Evolutionary conservation across 768 basidiomycete genomes (phyloP), one percentile per base, ranked within the genome.

Genomic region (Suillus lakei): DNA sequence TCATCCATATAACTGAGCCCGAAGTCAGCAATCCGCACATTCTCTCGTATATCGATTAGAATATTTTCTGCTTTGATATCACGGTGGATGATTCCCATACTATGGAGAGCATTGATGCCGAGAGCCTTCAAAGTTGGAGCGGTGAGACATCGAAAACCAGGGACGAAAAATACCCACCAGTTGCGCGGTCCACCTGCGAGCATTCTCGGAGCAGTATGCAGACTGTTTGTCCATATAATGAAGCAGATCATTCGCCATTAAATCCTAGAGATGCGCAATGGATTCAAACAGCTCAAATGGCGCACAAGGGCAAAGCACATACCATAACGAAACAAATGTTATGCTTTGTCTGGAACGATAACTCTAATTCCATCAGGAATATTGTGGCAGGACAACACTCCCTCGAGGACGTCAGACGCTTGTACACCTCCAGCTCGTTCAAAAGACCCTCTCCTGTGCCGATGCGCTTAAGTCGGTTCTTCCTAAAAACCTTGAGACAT

Each of bases 21-120:
- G 54, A 84, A 81, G 62, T 83, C 83, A 3, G 78, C 71, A 21
- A 84, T 81, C 30, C 78, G 77, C 26, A 83, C 69, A 43, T 83
- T 82, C 58, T 76, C 76, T 5, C 70, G 71, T 8, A 64, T 66
- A 66, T 83, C 83, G 60, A 91, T 78, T n/a, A 91, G 81, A 50
- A 92, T 82, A 65, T 91, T 91, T 77, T 87, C 87, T 4, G 88
- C 83, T 70, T 91, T 91, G 63, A 92, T 82, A 66, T 91, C 88
- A 16, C 89, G 83, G 73, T 91, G 89, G 38, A 91, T 83, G 62
- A 91, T 85, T 50, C 88, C 88, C 72, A 87, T 82, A 30, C 75
- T 75, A 68, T 91, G 89, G 48, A 91, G 74, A 48, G 77, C 72
- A 4, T 74, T 65, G n/a, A 83, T 70, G 1, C 82, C 82, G 36